Conservation (phyloP, 2,329 filamentous ascomycete genomes). For the Exophiala bonariae region DNA sequence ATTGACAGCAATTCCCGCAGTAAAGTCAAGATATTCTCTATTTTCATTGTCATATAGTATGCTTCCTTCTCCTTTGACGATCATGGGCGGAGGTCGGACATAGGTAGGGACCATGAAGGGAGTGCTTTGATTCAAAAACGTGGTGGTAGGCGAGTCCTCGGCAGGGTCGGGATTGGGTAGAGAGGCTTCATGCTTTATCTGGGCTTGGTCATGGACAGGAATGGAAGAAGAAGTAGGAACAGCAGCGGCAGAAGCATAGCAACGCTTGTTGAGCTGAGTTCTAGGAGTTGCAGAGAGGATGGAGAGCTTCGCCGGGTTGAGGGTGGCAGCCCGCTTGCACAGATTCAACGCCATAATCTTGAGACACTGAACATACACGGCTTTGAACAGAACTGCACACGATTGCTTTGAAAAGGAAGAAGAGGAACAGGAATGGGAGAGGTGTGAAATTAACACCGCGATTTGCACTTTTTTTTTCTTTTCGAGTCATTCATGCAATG, state of each 20-base stretch:
- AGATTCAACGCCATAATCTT: slow-evolving; percentile 12
- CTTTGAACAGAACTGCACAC: too few relatives aligned
- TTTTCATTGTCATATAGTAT: slow-evolving; percentile 91
- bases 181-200: slow-evolving; percentile 46
- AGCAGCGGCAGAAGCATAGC: slow-evolving; percentile 25
- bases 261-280: slow-evolving; percentile 14
- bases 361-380: too few relatives aligned
- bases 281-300: slow-evolving; percentile 5
- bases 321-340: slow-evolving; percentile 12
- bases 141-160: slow-evolving; percentile 70
- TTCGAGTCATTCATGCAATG: too few relatives aligned
- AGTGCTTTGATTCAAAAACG: slow-evolving; percentile 71
- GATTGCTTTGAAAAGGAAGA: too few relatives aligned
- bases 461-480: too few relatives aligned
- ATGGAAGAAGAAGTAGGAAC: slow-evolving; percentile 26
- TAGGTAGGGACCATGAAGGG: slow-evolving; percentile 97
- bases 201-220: slow-evolving; percentile 14
- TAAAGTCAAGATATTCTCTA: slow-evolving; percentile 88
- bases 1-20: slow-evolving; percentile 93
- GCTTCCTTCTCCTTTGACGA: slow-evolving; percentile 82
- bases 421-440: too few relatives aligned
- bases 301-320: slow-evolving; percentile 10
- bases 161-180: slow-evolving; percentile 72
- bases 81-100: slow-evolving; percentile 83
- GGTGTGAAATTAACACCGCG: too few relatives aligned